A percentile compares a stretch with the other conserved stretches of the same genome.
Conservation (phyloP, 106 monocot species). For the Dendrobium huoshanense region DNA sequence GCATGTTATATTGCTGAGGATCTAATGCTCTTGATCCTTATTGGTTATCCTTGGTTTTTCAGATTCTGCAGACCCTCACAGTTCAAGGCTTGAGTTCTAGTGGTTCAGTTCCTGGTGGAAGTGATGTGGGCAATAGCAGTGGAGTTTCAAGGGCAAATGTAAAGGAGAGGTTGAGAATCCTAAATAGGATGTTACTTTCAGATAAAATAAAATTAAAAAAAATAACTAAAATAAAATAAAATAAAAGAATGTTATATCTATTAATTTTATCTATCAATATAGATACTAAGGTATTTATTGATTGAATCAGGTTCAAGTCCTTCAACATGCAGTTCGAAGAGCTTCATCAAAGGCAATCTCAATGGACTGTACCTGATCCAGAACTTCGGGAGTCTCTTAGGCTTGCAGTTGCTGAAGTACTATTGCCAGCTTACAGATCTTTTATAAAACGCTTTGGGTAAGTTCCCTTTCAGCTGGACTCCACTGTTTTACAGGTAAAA, state of each 20-base stretch:
- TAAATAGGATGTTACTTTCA: background rate
- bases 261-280: background rate
- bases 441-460: constrained; percentile 68
- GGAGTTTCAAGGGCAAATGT: constrained; percentile 40
- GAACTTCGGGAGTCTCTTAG: constrained; percentile 64
- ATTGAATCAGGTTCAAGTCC: constrained; percentile 37
- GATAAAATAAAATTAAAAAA: no score
- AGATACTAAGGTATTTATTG: background rate
- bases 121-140: constrained; percentile 38
- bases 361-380: constrained; percentile 47
- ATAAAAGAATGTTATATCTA: background rate
- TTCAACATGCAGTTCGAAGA: constrained; percentile 50
- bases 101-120: constrained; percentile 13
- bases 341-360: constrained; percentile 45
- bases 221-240: no score
- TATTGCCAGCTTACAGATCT: constrained; percentile 65
- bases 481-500: background rate
- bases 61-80: constrained; percentile 44
- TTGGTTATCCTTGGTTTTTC: background rate
- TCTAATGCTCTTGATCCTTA: background rate
- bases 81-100: constrained; percentile 17
- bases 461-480: constrained; percentile 9
- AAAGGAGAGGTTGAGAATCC: constrained; percentile 33
- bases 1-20: background rate
- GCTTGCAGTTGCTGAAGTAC: constrained; percentile 57